Evolutionary conservation across 2,329 filamentous ascomycete genomes (phyloP).

Genomic region (Dactylella cylindrospora): DNA sequence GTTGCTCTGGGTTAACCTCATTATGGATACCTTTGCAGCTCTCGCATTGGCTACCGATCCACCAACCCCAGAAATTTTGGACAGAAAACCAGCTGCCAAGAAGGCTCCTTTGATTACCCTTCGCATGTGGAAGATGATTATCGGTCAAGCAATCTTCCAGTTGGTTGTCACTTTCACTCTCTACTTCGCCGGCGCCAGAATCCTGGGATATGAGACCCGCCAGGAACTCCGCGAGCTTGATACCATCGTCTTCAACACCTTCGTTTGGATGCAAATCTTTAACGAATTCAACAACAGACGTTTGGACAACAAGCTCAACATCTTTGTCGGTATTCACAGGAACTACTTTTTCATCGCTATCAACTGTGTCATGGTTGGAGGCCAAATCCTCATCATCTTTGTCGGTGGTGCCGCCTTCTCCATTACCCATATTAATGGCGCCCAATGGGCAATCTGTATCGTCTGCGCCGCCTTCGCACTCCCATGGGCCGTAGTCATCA

Average conservation of each 20-base stretch:
- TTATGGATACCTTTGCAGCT: slow-evolving; percentile 94
- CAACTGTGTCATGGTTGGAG: slow-evolving; percentile 81
- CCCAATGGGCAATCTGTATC: slow-evolving; percentile 85
- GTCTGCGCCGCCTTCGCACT: slow-evolving; percentile 82
- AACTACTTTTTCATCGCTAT: slow-evolving; percentile 91
- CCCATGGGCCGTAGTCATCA: slow-evolving; percentile 76
- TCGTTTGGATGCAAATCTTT: slow-evolving; percentile 99
- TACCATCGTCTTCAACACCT: slow-evolving; percentile 94
- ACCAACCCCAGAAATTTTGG: slow-evolving; percentile 75
- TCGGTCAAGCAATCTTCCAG: slow-evolving; percentile 88
- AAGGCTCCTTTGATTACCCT: slow-evolving; percentile 75
- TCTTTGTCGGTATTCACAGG: slow-evolving; percentile 80
- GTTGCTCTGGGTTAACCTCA: slow-evolving; percentile 92
- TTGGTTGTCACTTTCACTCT: slow-evolving; percentile 75
- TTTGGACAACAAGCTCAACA: slow-evolving; percentile 91
- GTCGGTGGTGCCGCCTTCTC: slow-evolving; percentile 80
- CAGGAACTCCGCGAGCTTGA: slow-evolving; percentile 60
- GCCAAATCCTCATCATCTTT: slow-evolving; percentile 86
- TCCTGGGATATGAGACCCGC: slow-evolving; percentile 62
- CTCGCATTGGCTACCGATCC: slow-evolving; percentile 86
- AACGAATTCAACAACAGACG: slow-evolving; percentile 93
- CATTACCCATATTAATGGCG: slow-evolving; percentile 68
- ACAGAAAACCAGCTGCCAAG: slow-evolving; percentile 77
- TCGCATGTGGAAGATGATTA: slow-evolving; percentile 99
- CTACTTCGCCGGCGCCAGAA: slow-evolving; percentile 69